A percentile compares a stretch with the other conserved stretches of the same genome.
phyloP scores from a whole-genome alignment of 208 protist genomes.

The Jaenimonas drosophilae region DNA sequence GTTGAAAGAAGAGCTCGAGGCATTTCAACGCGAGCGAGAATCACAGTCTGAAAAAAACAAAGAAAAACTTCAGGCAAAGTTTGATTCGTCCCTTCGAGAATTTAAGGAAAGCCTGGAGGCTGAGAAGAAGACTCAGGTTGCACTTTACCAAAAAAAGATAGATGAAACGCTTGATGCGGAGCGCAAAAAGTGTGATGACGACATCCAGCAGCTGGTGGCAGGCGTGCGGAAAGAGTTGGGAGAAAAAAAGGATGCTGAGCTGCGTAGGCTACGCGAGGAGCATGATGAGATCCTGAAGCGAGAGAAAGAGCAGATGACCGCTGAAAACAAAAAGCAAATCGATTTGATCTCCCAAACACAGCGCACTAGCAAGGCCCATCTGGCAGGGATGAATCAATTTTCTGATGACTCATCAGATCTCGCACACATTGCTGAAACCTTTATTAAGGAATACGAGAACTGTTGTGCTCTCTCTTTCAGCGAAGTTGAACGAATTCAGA shows the following conservation, averaged over 20 bases:
- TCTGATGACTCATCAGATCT: too few relatives aligned
- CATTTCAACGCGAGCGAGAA: constrained; percentile 21
- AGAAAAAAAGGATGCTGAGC: constrained; percentile 5
- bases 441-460: too few relatives aligned
- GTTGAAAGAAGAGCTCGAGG: constrained; percentile 17
- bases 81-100: too few relatives aligned
- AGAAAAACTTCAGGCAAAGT: neutral
- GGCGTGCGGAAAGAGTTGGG: neutral
- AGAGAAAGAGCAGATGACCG: constrained; percentile 7
- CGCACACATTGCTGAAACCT: too few relatives aligned
- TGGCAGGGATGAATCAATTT: too few relatives aligned
- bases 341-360: too few relatives aligned
- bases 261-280: constrained; percentile 4
- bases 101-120: neutral
- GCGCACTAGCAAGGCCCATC: too few relatives aligned
- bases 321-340: constrained; percentile 1
- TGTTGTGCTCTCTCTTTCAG: too few relatives aligned
- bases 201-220: neutral
- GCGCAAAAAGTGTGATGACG: neutral
- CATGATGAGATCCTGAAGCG: constrained; percentile 10
- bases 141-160: constrained; percentile 8
- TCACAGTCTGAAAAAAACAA: too few relatives aligned
- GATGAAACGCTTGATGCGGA: constrained; percentile 4
- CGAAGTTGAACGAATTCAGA: too few relatives aligned
- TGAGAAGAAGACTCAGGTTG: constrained; percentile 1